These are phyloP conservation scores for Inga leiocalycina DNA, from an alignment of 306 rosid genomes.

Conservation along the genomic window DNA sequence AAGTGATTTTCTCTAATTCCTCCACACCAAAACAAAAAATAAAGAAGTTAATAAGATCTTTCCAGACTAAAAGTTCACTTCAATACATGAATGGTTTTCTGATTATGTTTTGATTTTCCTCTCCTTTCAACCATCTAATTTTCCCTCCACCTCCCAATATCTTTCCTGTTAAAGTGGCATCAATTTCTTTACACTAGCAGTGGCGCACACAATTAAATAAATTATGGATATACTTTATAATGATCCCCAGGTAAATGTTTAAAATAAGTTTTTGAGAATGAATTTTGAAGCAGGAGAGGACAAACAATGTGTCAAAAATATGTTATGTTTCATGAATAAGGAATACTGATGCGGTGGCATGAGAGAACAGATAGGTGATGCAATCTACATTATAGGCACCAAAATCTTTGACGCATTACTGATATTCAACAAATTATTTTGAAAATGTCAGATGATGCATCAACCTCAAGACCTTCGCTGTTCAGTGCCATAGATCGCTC, in stretches of 20 bases:
- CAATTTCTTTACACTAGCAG: neutral
- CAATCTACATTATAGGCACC: neutral
- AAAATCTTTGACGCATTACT: conserved; percentile 14
- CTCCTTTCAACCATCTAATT: neutral
- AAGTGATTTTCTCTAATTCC: conserved; percentile 19
- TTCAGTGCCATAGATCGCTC: conserved; percentile 90
- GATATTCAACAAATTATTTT: conserved; percentile 9
- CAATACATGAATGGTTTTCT: neutral
- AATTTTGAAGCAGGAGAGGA: neutral
- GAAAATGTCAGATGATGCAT: conserved; percentile 23
- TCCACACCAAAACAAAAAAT: neutral
- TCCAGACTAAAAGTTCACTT: conserved; percentile 2
- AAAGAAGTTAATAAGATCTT: conserved; percentile 8
- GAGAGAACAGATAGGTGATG: neutral
- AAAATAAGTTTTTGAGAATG: neutral
- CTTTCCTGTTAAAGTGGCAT: neutral
- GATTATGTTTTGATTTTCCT: neutral
- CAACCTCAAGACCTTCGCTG: conserved; percentile 99
- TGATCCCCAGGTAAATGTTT: neutral
- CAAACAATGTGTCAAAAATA: neutral
- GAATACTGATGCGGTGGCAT: neutral
- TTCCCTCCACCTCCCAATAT: neutral
- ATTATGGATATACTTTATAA: neutral
- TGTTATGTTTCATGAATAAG: neutral
- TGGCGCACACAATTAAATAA: conserved; percentile 1